Percentiles rank a stretch among this genome's conserved stretches.
Conservation (phyloP, 1,284 basidiomycete genomes). For the Ustilago nuda region DNA sequence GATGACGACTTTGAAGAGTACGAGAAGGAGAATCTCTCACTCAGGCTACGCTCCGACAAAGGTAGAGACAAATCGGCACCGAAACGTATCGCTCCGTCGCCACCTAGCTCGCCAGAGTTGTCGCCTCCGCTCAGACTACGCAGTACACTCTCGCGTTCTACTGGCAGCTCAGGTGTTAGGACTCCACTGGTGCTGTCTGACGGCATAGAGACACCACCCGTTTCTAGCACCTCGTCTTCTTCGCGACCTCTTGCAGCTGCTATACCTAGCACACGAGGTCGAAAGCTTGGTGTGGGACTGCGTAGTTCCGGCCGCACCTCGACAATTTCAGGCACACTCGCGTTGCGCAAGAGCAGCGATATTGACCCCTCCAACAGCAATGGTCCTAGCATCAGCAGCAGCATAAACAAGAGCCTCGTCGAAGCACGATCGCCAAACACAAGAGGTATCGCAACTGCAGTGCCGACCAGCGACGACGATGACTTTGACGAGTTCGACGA, state of each 20-base stretch:
- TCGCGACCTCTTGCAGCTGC: slow-evolving; percentile 18
- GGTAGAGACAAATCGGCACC: slow-evolving; percentile 1
- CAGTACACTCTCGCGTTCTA: slow-evolving; percentile 3
- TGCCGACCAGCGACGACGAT: slow-evolving; percentile 17
- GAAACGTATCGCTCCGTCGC: slow-evolving; percentile 8
- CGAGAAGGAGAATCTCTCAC: slow-evolving; percentile 28
- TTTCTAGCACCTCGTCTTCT: slow-evolving; percentile 23
- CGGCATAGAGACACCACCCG: slow-evolving; percentile 10
- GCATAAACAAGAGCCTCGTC: background rate
- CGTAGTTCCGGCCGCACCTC: slow-evolving; percentile 24
- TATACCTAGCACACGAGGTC: slow-evolving; percentile 12
- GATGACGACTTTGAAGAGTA: slow-evolving; percentile 17
- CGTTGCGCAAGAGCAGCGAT: slow-evolving; percentile 29
- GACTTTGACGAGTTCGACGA: slow-evolving; percentile 28
- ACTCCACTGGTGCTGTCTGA: slow-evolving; percentile 9
- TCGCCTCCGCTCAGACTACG: slow-evolving; percentile 14
- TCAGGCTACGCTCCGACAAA: slow-evolving; percentile 16
- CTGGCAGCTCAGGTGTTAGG: background rate
- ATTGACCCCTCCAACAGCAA: background rate
- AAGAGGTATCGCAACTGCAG: slow-evolving; percentile 24
- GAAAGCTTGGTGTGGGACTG: slow-evolving; percentile 27
- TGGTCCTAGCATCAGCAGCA: background rate
- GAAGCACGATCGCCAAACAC: slow-evolving; percentile 24
- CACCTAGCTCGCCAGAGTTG: slow-evolving; percentile 19
- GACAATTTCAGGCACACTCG: slow-evolving; percentile 17